Base-by-base conservation (phyloP, 1,139 yeast species). In the Maudiozyma humilis region DNA sequence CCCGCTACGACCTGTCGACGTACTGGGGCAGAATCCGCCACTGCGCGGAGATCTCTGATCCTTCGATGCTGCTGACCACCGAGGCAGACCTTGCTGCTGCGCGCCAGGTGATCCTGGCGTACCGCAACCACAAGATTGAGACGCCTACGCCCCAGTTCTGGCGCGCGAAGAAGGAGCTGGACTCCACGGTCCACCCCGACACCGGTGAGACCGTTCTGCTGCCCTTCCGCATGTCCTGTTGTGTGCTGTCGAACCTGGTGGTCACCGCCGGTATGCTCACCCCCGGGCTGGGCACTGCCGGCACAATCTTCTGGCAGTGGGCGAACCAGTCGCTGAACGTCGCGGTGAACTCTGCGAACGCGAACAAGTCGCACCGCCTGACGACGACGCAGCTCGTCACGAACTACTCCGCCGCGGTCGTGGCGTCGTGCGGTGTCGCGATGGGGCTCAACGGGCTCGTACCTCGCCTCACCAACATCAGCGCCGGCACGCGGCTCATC, bases 191-290 rank as follows among this genome's bases (percentile, higher is more conserved):
- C 39, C 96, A 89, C 62, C 96, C 96, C 36, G 98, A 91, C 62
- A 91, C 94, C 2, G 96, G 97, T 1, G 91, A 86, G 57, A 83
- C 94, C 2, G 96, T 91, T 8, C 61, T 86, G 34, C 71, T 91
- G 46, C 98, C 98, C 2, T 91, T 91, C 67, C 77, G 98, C 65
- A 91, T 91, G 98, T 88, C 96, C 16, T 82, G 93, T 31, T 87
- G 93, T 68, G 98, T 91, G 17, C 71, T 91, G 47, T 86, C 96
- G 13, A 91, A 91, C 65, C 69, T 91, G 65, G 91, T 91, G 20
- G 97, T 91, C 41, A 91, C 98, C 12, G 89, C 86, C 3, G 98
- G 98, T 54, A 91, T 91, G 98, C 75, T 91, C 57, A 89, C 96
- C 1, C 98, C 98, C 5, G 85, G 85, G 49, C 65, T 91, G 60